Percentiles rank a stretch among this genome's conserved stretches.
Evolutionary conservation across 768 basidiomycete species (phyloP).

Genomic region (Mycena pura): DNA sequence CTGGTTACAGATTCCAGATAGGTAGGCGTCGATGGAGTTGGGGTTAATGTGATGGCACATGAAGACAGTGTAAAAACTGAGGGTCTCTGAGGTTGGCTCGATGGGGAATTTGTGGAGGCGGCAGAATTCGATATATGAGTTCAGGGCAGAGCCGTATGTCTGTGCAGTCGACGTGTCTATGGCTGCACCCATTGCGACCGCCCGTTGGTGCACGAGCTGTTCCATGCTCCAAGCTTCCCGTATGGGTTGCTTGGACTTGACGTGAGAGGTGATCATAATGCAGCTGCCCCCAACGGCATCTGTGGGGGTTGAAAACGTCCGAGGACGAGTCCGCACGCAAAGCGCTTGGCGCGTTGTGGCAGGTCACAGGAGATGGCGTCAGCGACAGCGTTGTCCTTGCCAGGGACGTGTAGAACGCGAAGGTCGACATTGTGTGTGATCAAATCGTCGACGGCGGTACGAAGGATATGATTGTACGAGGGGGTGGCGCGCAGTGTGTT

Average conservation of each 20-base stretch:
- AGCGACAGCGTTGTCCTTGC: slow-evolving; percentile 34
- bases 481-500: slow-evolving; percentile 25
- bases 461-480: slow-evolving; percentile 34
- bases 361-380: slow-evolving; percentile 39
- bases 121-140: slow-evolving; percentile 43
- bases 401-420: slow-evolving; percentile 34
- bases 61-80: slow-evolving; percentile 42
- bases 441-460: slow-evolving; percentile 23
- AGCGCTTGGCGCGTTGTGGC: background rate
- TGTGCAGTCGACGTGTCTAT: background rate
- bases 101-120: slow-evolving; percentile 32
- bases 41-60: too few relatives aligned
- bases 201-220: too few relatives aligned
- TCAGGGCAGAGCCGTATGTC: slow-evolving; percentile 37
- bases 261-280: too few relatives aligned
- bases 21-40: slow-evolving; percentile 39
- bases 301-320: too few relatives aligned
- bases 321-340: too few relatives aligned
- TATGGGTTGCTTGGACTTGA: too few relatives aligned
- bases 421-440: slow-evolving; percentile 20
- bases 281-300: too few relatives aligned
- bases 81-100: slow-evolving; percentile 39
- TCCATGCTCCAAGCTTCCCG: too few relatives aligned
- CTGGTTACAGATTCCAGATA: slow-evolving; percentile 45
- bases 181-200: background rate